These are phyloP conservation scores for Pleurotus ostreatus DNA, from an alignment of 768 basidiomycete species.

Conservation along the genomic window DNA sequence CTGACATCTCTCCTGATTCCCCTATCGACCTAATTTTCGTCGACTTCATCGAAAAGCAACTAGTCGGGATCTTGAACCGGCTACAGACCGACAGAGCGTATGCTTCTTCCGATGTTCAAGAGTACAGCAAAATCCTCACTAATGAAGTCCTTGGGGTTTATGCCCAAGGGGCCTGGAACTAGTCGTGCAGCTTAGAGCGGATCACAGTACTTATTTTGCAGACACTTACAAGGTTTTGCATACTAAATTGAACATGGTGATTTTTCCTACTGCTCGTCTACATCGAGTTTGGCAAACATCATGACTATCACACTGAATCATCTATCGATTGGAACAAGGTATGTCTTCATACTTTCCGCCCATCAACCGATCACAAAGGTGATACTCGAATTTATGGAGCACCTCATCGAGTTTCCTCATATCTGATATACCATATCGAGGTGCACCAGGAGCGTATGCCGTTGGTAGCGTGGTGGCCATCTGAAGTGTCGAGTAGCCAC, in stretches of 20 bases:
- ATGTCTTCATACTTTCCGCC: conserved; percentile 46
- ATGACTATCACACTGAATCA: too few species aligned
- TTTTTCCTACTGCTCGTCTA: too few species aligned
- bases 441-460: conserved; percentile 43
- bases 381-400: conserved; percentile 53
- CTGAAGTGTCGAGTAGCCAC: conserved; percentile 50
- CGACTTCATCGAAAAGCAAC: conserved; percentile 54
- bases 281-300: too few species aligned
- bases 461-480: conserved; percentile 26
- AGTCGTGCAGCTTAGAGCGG: neutral
- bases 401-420: conserved; percentile 40
- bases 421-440: conserved; percentile 50
- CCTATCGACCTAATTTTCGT: conserved; percentile 73
- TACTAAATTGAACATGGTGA: too few species aligned
- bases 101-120: conserved; percentile 41
- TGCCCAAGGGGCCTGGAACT: conserved; percentile 48
- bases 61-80: conserved; percentile 52
- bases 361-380: conserved; percentile 41
- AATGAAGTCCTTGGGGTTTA: conserved; percentile 55
- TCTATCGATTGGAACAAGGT: conserved; percentile 14
- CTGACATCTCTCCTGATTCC: conserved; percentile 41
- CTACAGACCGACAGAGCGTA: conserved; percentile 48
- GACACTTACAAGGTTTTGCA: too few species aligned
- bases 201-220: too few species aligned
- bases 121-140: conserved; percentile 48